Evolutionary conservation across 176 grass and related monocot genomes (phyloP).

Genomic region (Themeda triandra): DNA sequence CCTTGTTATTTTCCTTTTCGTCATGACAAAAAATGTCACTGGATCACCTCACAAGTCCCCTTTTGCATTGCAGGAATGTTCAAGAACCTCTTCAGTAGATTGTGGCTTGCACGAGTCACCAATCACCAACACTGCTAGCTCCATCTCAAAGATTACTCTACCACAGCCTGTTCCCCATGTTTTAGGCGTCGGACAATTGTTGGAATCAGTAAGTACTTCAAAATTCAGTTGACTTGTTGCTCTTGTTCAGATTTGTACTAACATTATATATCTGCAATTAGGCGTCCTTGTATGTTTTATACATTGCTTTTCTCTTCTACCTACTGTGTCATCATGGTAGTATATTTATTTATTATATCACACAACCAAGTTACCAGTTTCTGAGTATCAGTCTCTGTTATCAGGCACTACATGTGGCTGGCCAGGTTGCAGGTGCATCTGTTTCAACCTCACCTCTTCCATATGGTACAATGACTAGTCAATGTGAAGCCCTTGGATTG

Average conservation of each 20-base stretch:
- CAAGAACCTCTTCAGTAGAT: constrained; percentile 83
- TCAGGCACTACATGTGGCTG: constrained; percentile 94
- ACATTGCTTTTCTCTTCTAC: neutral
- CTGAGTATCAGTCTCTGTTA: neutral
- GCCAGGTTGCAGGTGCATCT: constrained; percentile 87
- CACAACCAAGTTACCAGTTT: neutral
- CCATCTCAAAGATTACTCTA: constrained; percentile 54
- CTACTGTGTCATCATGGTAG: neutral
- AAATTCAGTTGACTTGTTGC: constrained; percentile 17
- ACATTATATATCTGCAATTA: neutral
- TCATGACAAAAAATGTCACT: neutral
- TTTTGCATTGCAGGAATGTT: constrained; percentile 73
- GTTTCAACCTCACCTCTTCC: constrained; percentile 93
- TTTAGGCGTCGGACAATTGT: constrained; percentile 83
- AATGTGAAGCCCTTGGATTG: constrained; percentile 87
- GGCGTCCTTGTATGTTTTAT: neutral
- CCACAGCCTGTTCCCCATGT: constrained; percentile 60
- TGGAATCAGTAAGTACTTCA: constrained; percentile 74
- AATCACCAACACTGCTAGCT: constrained; percentile 64
- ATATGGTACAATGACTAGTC: constrained; percentile 87
- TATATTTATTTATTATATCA: neutral
- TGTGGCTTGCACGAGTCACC: constrained; percentile 71
- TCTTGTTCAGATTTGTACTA: neutral
- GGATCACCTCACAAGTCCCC: constrained; percentile 9
- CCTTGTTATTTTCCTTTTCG: neutral